Evolutionary conservation across 768 basidiomycete genomes (phyloP), one percentile per base, ranked within the genome.

Genomic region (Cyclocybe cylindracea): DNA sequence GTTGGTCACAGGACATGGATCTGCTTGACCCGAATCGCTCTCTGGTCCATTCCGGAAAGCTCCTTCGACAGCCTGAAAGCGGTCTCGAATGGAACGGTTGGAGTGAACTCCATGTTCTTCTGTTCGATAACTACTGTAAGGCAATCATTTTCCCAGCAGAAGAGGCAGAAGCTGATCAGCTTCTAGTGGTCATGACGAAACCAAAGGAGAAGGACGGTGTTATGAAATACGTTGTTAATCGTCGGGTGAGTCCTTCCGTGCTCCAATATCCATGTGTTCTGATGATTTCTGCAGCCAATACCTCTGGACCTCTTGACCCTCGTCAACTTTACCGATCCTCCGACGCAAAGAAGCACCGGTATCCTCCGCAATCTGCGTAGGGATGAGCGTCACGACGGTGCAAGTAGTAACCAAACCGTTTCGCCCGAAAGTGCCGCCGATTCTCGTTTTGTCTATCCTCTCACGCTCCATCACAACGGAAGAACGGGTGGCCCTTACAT

Each of bases 71-170:
- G 60, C 90, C 93, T 10, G 94, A 97, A 53, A 86, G 86, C 31
- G 91, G 90, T 10, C 84, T 94, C 56, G 87, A 89, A 66, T 90
- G 87, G 86, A 91, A 82, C 55, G 90, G 87, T 38, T 96, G 93
- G 91, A 86, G 84, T 39, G 94, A 98, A 67, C 78, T 96, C 6
- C 89, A 87, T 55, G 88, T 96, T 7, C 76, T 98, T 47, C 74
- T 99, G 2, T 97, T 99, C 60, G 97, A 99, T 68, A 94, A 98
- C 61, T 99, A 98, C 61, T 69, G 94, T 93, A 53, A 68, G 91
- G 69, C 10, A 11, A 18, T 39, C 37, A 44, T 19, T 13, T 52
- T 45, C 24, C 8, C 32, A 10, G 34, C 34, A 37, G 46, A 24
- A 11, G 39, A 44, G 18, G 37, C 0, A 14, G n/a, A 18, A 39